Base-by-base conservation (phyloP, 2,329 filamentous ascomycete genomes). In the Aspergillus novofumigatus region DNA sequence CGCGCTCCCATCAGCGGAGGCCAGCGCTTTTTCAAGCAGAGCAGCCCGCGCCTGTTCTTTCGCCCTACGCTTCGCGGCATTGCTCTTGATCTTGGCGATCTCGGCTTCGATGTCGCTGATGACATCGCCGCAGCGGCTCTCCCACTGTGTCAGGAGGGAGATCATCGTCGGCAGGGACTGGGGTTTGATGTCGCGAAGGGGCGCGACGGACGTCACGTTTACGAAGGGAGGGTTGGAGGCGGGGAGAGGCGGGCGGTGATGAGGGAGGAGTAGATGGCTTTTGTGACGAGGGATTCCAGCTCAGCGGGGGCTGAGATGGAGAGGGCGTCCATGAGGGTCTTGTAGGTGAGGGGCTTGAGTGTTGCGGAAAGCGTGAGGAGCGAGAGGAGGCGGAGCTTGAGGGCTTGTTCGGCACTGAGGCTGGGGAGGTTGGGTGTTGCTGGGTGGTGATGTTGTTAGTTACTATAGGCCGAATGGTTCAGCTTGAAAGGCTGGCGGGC, bases 301-400 rank as follows among this genome's bases (percentile, higher is more conserved):
- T 90, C 85, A 45, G 88, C 82, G 25, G 83, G 71, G 35, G 83
- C 84, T 29, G 82, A 69, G 17, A 97, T 85, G 54, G 82, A 84
- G 48, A 99, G 85, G 0, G 83, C 80, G 6, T 72, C 63, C 67
- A 87, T 84, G 23, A 97, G 85, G 32, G 83, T 78, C 21, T 79
- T 70, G 77, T 99, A 99, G 52, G 83, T 88, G 25, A 97, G 86
- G 42, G 86, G 84, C 55, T 78, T 74, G 49, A 83, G 81, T 61
- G 88, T 83, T 59, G 85, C 83, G 57, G 91, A 88, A 59, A 97
- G 86, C 0, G 90, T 88, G 49, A 99, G 82, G 59, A 99, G 85
- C 21, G 92, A 91, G 42, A 99, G 88, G 69, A 97, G 91, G 54
- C 91, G 89, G 47, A 99, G 89, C 78, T 99, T 99, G 62, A 87